phyloP scores from a whole-genome alignment of 169 alveolate species.

The Plasmodium gonderi region DNA sequence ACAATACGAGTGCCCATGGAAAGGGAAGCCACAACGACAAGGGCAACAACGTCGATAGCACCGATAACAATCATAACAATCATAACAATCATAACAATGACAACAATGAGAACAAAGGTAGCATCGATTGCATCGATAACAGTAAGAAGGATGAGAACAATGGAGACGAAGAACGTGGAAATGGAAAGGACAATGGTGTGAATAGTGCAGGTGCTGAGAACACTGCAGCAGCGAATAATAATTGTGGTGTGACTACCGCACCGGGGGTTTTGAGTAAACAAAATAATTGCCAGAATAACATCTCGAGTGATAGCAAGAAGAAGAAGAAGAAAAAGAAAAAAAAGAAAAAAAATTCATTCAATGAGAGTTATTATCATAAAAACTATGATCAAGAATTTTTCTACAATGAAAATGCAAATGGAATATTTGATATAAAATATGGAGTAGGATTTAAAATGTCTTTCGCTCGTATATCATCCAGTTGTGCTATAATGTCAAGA shows the following conservation, averaged over 20 bases:
- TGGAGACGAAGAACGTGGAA: neutral
- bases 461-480: conserved; percentile 87
- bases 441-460: conserved; percentile 93
- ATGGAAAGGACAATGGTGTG: neutral
- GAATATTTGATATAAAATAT: conserved; percentile 73
- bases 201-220: neutral
- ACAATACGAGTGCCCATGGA: no score
- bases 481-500: conserved; percentile 91
- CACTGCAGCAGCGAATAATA: neutral
- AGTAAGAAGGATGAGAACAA: neutral
- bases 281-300: neutral
- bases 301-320: neutral
- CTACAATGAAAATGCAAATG: conserved; percentile 69
- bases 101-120: neutral
- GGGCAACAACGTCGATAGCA: neutral
- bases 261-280: neutral
- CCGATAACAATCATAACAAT: neutral
- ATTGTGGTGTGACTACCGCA: neutral
- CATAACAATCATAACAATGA: neutral
- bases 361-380: conserved; percentile 20
- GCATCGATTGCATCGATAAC: no score
- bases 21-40: no score
- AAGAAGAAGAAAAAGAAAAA: neutral
- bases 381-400: conserved; percentile 50
- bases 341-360: conserved; percentile 7